These are phyloP conservation scores for Rhizopogon salebrosus DNA, from an alignment of 768 basidiomycete genomes.

Conservation along the genomic window DNA sequence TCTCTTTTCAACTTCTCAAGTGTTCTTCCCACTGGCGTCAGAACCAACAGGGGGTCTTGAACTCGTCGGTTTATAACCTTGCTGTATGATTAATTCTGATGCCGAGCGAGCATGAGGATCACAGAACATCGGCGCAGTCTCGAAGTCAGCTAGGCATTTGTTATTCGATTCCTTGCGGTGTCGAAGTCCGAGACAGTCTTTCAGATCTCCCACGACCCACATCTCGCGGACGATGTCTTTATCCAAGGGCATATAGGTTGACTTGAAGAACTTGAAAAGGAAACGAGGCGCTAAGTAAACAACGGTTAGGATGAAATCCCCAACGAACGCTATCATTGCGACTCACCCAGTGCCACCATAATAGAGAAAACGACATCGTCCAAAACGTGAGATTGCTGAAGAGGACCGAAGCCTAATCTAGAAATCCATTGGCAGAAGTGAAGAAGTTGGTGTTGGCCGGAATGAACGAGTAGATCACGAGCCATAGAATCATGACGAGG, in stretches of 20 bases:
- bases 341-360: constrained; percentile 62
- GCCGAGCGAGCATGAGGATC: constrained; percentile 58
- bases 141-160: constrained; percentile 34
- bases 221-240: constrained; percentile 89
- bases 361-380: constrained; percentile 69
- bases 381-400: constrained; percentile 85
- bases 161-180: constrained; percentile 54
- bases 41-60: constrained; percentile 25
- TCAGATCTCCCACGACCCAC: constrained; percentile 60
- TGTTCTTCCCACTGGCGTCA: constrained; percentile 12
- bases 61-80: constrained; percentile 45
- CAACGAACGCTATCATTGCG: constrained; percentile 16
- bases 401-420: constrained; percentile 65
- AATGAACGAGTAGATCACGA: constrained; percentile 83
- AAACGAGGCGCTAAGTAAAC: constrained; percentile 65
- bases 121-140: constrained; percentile 70
- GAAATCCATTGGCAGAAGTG: constrained; percentile 67
- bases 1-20: background rate
- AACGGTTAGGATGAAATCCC: constrained; percentile 2
- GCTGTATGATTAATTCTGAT: constrained; percentile 48
- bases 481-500: constrained; percentile 79
- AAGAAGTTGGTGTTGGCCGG: constrained; percentile 66
- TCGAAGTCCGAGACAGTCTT: constrained; percentile 70
- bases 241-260: constrained; percentile 79
- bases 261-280: constrained; percentile 63